phyloP scores from a whole-genome alignment of 768 basidiomycete genomes.

The Termitomyces sp. region DNA sequence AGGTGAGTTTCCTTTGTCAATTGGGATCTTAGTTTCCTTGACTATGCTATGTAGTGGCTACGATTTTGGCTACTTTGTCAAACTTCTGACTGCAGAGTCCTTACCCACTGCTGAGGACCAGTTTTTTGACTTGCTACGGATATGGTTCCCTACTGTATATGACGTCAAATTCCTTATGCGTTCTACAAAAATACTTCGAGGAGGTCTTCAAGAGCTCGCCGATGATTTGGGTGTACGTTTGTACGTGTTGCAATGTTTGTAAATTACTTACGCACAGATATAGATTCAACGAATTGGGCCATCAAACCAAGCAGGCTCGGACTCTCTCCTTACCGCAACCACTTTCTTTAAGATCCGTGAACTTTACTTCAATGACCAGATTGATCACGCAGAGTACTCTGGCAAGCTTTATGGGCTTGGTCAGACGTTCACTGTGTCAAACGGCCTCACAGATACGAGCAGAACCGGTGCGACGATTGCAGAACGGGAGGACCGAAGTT shows the following conservation, averaged over 20 bases:
- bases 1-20: not conserved
- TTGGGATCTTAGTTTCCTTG: not conserved
- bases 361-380: conserved; percentile 84
- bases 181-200: conserved; percentile 79
- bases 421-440: conserved; percentile 65
- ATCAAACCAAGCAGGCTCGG: conserved; percentile 96
- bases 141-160: conserved; percentile 96
- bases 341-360: conserved; percentile 97
- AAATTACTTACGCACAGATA: not conserved
- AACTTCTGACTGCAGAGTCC: conserved; percentile 81
- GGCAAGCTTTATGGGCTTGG: conserved; percentile 83
- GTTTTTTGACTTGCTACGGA: conserved; percentile 82
- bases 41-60: conserved; percentile 66
- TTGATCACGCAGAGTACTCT: conserved; percentile 80
- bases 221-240: conserved; percentile 86
- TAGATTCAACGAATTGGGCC: conserved; percentile 87
- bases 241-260: conserved; percentile 11
- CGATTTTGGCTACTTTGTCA: conserved; percentile 98
- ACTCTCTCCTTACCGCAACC: conserved; percentile 86
- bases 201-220: conserved; percentile 90
- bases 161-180: conserved; percentile 98
- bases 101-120: conserved; percentile 84
- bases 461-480: conserved; percentile 78
- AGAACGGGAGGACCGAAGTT: conserved; percentile 68
- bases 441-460: conserved; percentile 60